Conservation (phyloP, 371 early-diverging fungal species). For the Vairimorpha ceranae region DNA sequence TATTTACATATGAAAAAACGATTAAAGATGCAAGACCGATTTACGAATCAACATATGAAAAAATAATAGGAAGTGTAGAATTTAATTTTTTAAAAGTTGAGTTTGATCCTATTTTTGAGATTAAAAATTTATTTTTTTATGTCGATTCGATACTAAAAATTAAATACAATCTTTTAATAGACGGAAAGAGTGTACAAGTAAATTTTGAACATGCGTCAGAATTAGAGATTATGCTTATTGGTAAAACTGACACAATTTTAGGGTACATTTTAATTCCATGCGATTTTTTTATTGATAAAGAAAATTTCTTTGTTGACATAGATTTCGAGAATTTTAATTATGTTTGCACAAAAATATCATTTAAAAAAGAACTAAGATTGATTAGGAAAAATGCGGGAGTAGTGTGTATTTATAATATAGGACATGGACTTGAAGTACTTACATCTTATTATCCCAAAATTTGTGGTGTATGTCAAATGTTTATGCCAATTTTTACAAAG, state of each 20-base stretch:
- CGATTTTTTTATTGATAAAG: slow-evolving; percentile 47
- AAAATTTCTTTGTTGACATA: slow-evolving; percentile 11
- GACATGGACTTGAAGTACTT: slow-evolving; percentile 44
- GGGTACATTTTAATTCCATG: slow-evolving; percentile 55
- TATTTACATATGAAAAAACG: slow-evolving; percentile 41
- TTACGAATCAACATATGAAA: background rate
- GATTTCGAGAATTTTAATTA: slow-evolving; percentile 41
- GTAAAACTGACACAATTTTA: slow-evolving; percentile 16
- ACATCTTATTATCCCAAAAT: slow-evolving; percentile 14
- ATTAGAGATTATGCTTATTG: slow-evolving; percentile 30
- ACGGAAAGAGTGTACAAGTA: background rate
- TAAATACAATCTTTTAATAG: background rate
- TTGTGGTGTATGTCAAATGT: slow-evolving; percentile 55
- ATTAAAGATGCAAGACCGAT: slow-evolving; percentile 4
- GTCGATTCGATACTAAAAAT: slow-evolving; percentile 12
- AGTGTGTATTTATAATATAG: slow-evolving; percentile 26
- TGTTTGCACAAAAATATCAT: slow-evolving; percentile 26
- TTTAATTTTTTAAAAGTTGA: background rate
- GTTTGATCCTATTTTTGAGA: slow-evolving; percentile 30
- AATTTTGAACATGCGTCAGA: slow-evolving; percentile 1
- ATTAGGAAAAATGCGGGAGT: slow-evolving; percentile 32
- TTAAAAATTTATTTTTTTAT: slow-evolving; percentile 12
- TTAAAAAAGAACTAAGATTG: slow-evolving; percentile 26
- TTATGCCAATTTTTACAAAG: background rate
- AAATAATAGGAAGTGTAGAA: slow-evolving; percentile 11